These are phyloP conservation scores for Mycena galericulata DNA, from an alignment of 768 basidiomycete species.

Conservation along the genomic window DNA sequence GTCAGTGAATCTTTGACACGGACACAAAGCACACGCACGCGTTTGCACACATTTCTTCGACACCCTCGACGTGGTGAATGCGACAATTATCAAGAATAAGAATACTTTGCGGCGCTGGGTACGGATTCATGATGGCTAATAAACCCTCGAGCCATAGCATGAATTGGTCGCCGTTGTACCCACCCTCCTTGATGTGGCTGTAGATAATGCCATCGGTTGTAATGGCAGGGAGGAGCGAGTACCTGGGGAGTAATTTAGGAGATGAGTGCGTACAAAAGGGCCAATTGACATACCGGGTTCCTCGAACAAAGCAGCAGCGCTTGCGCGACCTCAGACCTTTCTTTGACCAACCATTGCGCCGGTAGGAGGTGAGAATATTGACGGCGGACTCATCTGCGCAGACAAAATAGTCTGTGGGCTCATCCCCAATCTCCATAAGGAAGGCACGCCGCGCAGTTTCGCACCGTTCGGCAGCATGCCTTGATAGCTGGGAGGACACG, in stretches of 20 bases:
- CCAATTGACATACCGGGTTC: background rate
- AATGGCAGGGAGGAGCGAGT: slow-evolving; percentile 35
- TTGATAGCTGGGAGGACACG: background rate
- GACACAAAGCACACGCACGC: slow-evolving; percentile 4
- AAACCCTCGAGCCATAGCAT: too few relatives aligned
- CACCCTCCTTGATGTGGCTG: slow-evolving; percentile 16
- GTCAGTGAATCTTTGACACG: background rate
- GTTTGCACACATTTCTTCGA: slow-evolving; percentile 28
- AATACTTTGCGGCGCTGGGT: slow-evolving; percentile 35
- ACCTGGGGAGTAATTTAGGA: slow-evolving; percentile 22
- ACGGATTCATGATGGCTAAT: slow-evolving; percentile 40
- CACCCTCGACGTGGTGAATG: slow-evolving; percentile 42
- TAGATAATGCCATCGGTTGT: slow-evolving; percentile 36
- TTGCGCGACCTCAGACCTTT: slow-evolving; percentile 11
- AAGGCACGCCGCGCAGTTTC: background rate
- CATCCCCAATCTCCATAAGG: too few relatives aligned
- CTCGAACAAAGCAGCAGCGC: slow-evolving; percentile 15
- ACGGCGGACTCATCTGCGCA: too few relatives aligned
- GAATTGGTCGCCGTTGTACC: too few relatives aligned
- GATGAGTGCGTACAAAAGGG: background rate
- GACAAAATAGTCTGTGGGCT: too few relatives aligned
- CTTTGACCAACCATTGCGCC: slow-evolving; percentile 22
- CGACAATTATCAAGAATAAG: slow-evolving; percentile 46
- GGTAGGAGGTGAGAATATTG: slow-evolving; percentile 19
- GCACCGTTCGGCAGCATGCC: background rate